A percentile compares a stretch with the other conserved stretches of the same genome.
phyloP scores from a whole-genome alignment of 805 yeast species.

The Sugiyamaella floridensis region DNA sequence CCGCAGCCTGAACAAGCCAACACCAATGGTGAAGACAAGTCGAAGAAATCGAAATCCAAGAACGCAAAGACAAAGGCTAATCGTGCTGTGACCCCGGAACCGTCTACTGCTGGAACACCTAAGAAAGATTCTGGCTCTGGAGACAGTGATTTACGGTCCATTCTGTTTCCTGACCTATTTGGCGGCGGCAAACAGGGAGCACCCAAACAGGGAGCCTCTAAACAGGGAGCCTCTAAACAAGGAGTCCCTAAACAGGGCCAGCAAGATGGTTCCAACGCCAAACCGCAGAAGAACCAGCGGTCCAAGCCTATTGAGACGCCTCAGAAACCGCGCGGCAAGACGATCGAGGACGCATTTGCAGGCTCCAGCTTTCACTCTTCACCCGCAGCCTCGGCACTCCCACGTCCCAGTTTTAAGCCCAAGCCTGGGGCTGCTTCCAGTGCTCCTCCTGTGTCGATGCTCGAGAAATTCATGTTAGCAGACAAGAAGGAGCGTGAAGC shows the following conservation, averaged over 20 bases:
- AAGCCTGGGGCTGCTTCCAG: conserved; percentile 10
- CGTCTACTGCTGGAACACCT: neutral
- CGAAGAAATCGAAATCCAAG: neutral
- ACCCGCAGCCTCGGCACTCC: conserved; percentile 25
- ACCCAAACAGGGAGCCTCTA: too few relatives aligned
- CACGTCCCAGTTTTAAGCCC: conserved; percentile 20
- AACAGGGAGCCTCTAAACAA: too few relatives aligned
- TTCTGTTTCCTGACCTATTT: conserved; percentile 23
- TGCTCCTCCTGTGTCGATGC: conserved; percentile 14
- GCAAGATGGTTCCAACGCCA: neutral
- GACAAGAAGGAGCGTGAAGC: conserved; percentile 16
- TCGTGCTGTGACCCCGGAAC: neutral
- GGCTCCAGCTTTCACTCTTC: conserved; percentile 26
- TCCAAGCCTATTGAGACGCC: neutral
- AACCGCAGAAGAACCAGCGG: neutral
- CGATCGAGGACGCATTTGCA: conserved; percentile 15
- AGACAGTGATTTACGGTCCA: conserved; percentile 17
- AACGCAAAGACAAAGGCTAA: neutral
- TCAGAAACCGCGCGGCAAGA: neutral
- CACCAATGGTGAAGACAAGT: neutral
- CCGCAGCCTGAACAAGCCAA: neutral
- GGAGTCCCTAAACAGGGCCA: neutral
- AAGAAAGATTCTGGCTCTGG: conserved; percentile 1
- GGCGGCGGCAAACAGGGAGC: conserved; percentile 12
- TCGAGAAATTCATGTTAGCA: conserved; percentile 21